Percentiles rank a stretch among this genome's conserved stretches.
phyloP scores from a whole-genome alignment of 164 flowering plant species.

The Chloranthus sessilifolius region DNA sequence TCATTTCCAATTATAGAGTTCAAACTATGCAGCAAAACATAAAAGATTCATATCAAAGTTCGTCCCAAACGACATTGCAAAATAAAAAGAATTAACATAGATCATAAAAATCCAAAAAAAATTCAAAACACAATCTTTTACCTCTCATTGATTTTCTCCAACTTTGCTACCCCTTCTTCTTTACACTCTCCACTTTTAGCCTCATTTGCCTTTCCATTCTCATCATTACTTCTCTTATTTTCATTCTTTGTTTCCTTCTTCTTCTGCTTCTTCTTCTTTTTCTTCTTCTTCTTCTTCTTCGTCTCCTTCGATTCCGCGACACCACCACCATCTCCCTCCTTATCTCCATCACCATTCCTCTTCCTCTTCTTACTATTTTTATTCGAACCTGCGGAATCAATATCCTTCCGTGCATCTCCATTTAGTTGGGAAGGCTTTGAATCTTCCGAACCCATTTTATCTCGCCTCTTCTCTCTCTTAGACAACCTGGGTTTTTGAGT shows the following conservation, averaged over 20 bases:
- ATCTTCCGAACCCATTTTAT: conserved; percentile 15
- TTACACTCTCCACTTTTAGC: conserved; percentile 11
- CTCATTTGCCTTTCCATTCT: conserved; percentile 14
- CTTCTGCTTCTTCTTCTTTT: conserved; percentile 15
- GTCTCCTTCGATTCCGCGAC: conserved; percentile 7
- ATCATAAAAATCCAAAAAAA: no score
- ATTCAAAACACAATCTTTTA: conserved; percentile 2
- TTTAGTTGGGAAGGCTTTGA: conserved; percentile 10
- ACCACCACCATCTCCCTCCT: conserved; percentile 16
- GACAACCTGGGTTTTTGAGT: conserved; percentile 52
- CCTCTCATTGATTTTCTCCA: conserved; percentile 23
- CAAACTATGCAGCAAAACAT: no score
- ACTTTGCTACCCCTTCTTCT: conserved; percentile 16
- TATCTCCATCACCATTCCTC: conserved; percentile 20
- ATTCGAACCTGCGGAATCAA: conserved; percentile 1
- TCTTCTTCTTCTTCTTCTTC: conserved; percentile 12
- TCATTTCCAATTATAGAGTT: no score
- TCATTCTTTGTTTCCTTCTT: conserved; percentile 26
- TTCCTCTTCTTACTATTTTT: conserved; percentile 31
- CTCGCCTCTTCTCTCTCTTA: conserved; percentile 62
- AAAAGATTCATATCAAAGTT: no score
- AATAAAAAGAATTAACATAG: no score
- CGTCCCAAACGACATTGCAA: no score
- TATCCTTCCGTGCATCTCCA: conserved; percentile 8
- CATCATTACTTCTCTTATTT: conserved; percentile 15